Base-by-base conservation (phyloP, 164 flowering plant genomes). In the Berberis vulgaris region DNA sequence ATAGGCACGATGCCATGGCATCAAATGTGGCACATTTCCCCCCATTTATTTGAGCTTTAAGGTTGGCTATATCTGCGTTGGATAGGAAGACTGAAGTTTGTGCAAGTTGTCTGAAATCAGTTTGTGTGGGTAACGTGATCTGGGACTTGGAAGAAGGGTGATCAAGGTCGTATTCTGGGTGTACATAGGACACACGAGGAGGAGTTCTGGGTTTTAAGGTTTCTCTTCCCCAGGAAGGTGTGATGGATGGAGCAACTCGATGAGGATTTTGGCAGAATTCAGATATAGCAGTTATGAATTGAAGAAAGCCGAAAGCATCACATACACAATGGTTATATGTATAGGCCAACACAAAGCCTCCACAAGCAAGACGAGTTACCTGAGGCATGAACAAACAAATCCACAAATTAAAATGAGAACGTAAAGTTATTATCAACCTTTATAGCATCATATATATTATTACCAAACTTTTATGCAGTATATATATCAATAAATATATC, bases 321-420 rank as follows among this genome's bases (percentile, higher is more conserved):
- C 64, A 64, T 39, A 64, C 57, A 47, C 64, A 69, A 41, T 69
- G 72, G 60, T 64, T 69, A 54, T 64, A 59, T 69, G 49, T 64
- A 26, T 26, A 26, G 26, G 26, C 26, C 26, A 26, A 26, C 26
- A 26, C 26, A 26, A 26, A 26, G 26, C 26, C 26, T 26, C 26
- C 26, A 26, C 26, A 26, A 26, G 26, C 26, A 26, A 26, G 26
- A 26, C 26, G 57, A 8, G 68, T 69, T 44, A 69, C 72, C 68
- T 69, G 26, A 47, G 5, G 9, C 5, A 47, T 47, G 9, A 47
- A 47, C 50, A 26, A 26, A 26, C 26, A 26, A 26, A 26, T 0
- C 26, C 26, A 26, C 26, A 26, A 26, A 26, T 26, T 26, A 26
- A 26, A 26, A 26, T 26, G 26, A 26, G 26, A 26, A 26, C 26